Conservation (phyloP, 2,329 filamentous ascomycete genomes). For the Diatrype stigma region DNA sequence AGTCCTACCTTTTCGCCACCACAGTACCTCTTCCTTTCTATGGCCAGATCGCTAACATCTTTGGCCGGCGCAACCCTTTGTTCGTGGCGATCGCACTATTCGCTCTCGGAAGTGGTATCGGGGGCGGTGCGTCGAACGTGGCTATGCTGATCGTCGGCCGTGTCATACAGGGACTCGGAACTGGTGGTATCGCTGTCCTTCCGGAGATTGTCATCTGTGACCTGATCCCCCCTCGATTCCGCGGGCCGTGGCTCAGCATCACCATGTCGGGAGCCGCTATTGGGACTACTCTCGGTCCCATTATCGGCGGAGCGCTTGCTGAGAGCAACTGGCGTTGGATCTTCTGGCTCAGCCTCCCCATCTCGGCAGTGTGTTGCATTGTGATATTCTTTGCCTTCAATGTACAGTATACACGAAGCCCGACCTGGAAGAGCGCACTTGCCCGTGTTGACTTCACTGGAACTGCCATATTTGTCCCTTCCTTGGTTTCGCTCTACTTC, state of each 20-base stretch:
- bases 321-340: constrained; percentile 32
- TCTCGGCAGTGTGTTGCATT: constrained; percentile 19
- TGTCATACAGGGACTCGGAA: constrained; percentile 38
- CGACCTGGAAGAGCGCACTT: constrained; percentile 1
- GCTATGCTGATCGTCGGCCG: constrained; percentile 37
- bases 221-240: constrained; percentile 40
- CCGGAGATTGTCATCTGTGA: constrained; percentile 45
- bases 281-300: constrained; percentile 26
- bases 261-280: constrained; percentile 26
- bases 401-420: constrained; percentile 1
- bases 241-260: constrained; percentile 35
- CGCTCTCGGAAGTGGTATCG: constrained; percentile 40
- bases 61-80: constrained; percentile 36
- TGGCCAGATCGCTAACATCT: constrained; percentile 42
- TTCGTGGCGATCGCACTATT: constrained; percentile 36
- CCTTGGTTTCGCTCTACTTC: constrained; percentile 30
- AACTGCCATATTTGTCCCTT: constrained; percentile 28
- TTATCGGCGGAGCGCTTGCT: constrained; percentile 19
- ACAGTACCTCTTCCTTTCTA: constrained; percentile 39
- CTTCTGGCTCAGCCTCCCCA: constrained; percentile 33
- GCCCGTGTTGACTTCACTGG: constrained; percentile 32
- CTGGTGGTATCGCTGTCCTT: constrained; percentile 28
- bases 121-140: constrained; percentile 34
- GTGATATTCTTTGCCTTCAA: constrained; percentile 26
- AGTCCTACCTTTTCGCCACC: constrained; percentile 11